These are phyloP conservation scores for Mycena venus DNA, from an alignment of 768 basidiomycete species.

Conservation along the genomic window DNA sequence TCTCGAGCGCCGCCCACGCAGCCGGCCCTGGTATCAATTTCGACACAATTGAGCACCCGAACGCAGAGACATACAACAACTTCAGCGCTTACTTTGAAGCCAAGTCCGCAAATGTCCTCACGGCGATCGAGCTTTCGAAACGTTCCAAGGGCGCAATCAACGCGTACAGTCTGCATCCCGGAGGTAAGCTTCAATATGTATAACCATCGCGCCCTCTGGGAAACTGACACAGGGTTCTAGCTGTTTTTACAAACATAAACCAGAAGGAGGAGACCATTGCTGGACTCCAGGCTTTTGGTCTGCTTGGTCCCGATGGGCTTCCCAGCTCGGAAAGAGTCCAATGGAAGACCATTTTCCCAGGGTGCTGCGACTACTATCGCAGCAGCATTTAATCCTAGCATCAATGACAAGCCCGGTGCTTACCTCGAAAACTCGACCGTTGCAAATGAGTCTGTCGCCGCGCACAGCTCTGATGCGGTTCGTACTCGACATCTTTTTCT, in stretches of 20 bases:
- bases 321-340: neutral
- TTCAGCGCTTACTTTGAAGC: neutral
- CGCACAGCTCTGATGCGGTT: conserved; percentile 1
- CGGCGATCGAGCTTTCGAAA: neutral
- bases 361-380: conserved; percentile 2
- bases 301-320: neutral
- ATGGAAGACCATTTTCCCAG: conserved; percentile 5
- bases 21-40: neutral
- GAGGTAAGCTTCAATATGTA: neutral
- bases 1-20: neutral
- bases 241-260: neutral
- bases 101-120: neutral
- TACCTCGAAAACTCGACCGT: neutral
- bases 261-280: neutral
- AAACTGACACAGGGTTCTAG: neutral
- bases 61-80: neutral
- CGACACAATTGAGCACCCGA: neutral
- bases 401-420: neutral
- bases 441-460: neutral
- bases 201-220: too few species aligned
- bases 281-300: neutral
- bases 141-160: neutral
- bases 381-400: neutral
- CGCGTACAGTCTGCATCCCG: conserved; percentile 20
- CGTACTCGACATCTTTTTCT: neutral